Percentiles rank a stretch among this genome's conserved stretches.
These are phyloP conservation scores for Diaporthe sp. DNA, from an alignment of 2,329 filamentous ascomycete genomes.

Conservation along the genomic window DNA sequence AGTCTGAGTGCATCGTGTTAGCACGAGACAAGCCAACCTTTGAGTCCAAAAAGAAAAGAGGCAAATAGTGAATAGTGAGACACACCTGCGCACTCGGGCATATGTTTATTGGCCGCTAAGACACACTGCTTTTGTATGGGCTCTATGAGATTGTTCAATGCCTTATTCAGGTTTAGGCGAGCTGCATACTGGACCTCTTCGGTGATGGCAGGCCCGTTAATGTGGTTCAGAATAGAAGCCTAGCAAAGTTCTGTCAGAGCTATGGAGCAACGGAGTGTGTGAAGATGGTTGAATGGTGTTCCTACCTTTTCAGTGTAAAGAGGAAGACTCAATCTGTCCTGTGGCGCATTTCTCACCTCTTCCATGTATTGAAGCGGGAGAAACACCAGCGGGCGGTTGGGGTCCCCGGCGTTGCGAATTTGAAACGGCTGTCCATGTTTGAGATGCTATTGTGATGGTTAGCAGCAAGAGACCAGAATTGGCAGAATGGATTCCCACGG, in stretches of 20 bases:
- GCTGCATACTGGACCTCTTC: constrained; percentile 32
- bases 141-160: constrained; percentile 17
- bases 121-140: constrained; percentile 21
- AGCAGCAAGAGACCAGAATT: not conserved
- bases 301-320: constrained; percentile 7
- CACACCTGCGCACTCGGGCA: constrained; percentile 23
- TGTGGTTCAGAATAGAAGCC: constrained; percentile 9
- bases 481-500: not conserved
- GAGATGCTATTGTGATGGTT: not conserved
- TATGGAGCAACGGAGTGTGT: not conserved
- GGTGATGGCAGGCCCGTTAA: constrained; percentile 16
- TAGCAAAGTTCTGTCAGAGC: not conserved
- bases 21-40: not conserved
- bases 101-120: not conserved
- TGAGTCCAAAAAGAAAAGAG: not conserved
- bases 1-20: not conserved
- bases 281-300: too few relatives aligned
- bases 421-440: constrained; percentile 11
- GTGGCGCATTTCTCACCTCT: constrained; percentile 29
- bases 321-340: constrained; percentile 25
- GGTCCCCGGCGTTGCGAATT: constrained; percentile 3
- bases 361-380: constrained; percentile 11
- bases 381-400: constrained; percentile 6
- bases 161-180: constrained; percentile 13
- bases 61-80: not conserved